phyloP scores from a whole-genome alignment of 2,329 filamentous ascomycete genomes.

The Helotiales sp. region DNA sequence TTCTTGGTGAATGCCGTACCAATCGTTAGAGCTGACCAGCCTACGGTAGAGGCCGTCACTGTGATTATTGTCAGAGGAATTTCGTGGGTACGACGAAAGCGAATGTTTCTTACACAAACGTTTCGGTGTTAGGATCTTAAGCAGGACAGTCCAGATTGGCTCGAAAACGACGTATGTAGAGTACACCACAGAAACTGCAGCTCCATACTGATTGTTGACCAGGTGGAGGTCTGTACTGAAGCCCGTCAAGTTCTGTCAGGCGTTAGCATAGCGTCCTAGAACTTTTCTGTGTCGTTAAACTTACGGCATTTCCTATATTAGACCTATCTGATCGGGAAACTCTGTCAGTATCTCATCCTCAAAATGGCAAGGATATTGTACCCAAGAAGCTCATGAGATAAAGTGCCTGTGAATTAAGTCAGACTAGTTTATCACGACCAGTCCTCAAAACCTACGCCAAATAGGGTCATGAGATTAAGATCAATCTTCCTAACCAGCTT shows the following conservation, averaged over 20 bases:
- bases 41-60: constrained; percentile 4
- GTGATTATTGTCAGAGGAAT: background rate
- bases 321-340: background rate
- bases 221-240: constrained; percentile 2
- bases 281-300: background rate
- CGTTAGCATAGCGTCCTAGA: background rate
- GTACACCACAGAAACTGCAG: constrained; percentile 4
- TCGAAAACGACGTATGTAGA: constrained; percentile 8
- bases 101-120: background rate
- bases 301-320: constrained; percentile 4
- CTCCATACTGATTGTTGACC: constrained; percentile 3
- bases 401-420: background rate
- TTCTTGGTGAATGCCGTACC: constrained; percentile 19
- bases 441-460: background rate
- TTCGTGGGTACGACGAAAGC: too few relatives aligned
- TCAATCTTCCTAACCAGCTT: constrained; percentile 6
- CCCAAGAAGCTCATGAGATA: constrained; percentile 7
- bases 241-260: background rate
- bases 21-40: constrained; percentile 15
- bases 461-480: constrained; percentile 3
- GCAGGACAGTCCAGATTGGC: constrained; percentile 1
- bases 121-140: constrained; percentile 4
- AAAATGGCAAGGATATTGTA: background rate
- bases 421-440: background rate
- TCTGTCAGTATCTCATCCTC: background rate